phyloP scores from a whole-genome alignment of 371 early-diverging fungal species.

The Lichtheimia ornata region DNA sequence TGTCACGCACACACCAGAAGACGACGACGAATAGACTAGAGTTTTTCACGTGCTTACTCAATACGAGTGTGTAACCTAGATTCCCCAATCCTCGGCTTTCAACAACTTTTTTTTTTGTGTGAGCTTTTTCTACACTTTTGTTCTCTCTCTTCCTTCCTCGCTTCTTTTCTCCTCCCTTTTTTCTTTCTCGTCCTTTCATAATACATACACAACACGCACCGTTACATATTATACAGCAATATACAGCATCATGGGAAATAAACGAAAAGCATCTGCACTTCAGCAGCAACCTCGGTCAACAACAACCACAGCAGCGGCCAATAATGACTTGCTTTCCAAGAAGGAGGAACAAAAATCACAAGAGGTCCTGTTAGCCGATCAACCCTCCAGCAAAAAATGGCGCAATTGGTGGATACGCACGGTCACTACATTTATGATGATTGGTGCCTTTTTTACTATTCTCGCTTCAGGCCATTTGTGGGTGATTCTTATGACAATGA shows the following conservation, averaged over 20 bases:
- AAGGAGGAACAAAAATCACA: slow-evolving; percentile 1
- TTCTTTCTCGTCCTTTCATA: slow-evolving; percentile 6
- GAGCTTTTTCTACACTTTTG: too few relatives aligned
- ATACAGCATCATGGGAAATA: slow-evolving; percentile 1
- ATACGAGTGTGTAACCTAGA: slow-evolving; percentile 2
- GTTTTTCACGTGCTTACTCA: slow-evolving; percentile 7
- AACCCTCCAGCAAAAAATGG: slow-evolving; percentile 70
- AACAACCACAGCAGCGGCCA: too few relatives aligned
- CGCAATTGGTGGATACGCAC: slow-evolving; percentile 80
- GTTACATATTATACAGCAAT: too few relatives aligned
- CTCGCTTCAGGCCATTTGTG: slow-evolving; percentile 79
- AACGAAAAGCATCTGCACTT: neutral
- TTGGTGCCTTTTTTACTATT: slow-evolving; percentile 76
- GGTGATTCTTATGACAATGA: slow-evolving; percentile 82
- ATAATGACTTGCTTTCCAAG: neutral
- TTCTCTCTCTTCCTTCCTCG: too few relatives aligned
- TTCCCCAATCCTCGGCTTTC: slow-evolving; percentile 1
- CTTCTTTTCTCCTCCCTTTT: slow-evolving; percentile 4
- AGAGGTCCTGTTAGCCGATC: slow-evolving; percentile 40
- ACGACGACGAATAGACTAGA: slow-evolving; percentile 21
- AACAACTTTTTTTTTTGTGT: too few relatives aligned
- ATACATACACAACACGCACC: neutral
- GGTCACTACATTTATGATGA: slow-evolving; percentile 88
- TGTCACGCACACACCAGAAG: slow-evolving; percentile 54
- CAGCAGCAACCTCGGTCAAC: neutral